Base-by-base conservation (phyloP, 768 basidiomycete species). In the Tulasnella sp. region DNA sequence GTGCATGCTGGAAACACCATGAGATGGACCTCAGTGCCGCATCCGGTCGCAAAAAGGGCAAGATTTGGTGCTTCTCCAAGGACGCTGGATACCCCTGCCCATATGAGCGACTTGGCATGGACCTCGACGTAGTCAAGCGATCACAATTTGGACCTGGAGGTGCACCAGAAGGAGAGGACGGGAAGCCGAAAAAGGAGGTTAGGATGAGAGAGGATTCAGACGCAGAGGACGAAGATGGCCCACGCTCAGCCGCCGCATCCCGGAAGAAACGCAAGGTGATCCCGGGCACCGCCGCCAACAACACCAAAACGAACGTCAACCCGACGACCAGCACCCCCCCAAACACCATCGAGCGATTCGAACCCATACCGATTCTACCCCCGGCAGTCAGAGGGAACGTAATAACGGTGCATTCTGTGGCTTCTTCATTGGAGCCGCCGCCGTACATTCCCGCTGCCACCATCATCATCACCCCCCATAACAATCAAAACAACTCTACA, bases 361-460 rank as follows among this genome's bases (percentile, higher is more conserved):
- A 38, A 38, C 34, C 34, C 34, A 38, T 38, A 7, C 34, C 34
- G 34, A 38, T 38, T 38, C 34, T 38, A 38, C 34, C 34, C 34
- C 34, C 45, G 57, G 57, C 57, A 59, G 57, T 59, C 57, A 59
- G 57, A 59, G 57, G 57, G 57, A 46, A 34, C 42, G 49, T 59
- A 51, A 46, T 46, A 59, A 34, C 57, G 57, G 49, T 48, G 57
- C 57, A 59, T 59, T 51, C 57, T 59, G 57, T 59, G 46, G 57
- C 57, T n/a, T 27, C 24, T 56, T 56, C 54, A 42, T 42, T 56
- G 34, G 57, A 49, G 57, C 57, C 46, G 49, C 57, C 57, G 42
- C 46, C 57, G 57, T 51, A 59, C 49, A 59, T 59, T 46, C 57
- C 57, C 57, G 57, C 57, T 59, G 57, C 57, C 57, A 59, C 49